Conservation (phyloP, 2,329 filamentous ascomycete genomes). For the Hypoxylon sp. region DNA sequence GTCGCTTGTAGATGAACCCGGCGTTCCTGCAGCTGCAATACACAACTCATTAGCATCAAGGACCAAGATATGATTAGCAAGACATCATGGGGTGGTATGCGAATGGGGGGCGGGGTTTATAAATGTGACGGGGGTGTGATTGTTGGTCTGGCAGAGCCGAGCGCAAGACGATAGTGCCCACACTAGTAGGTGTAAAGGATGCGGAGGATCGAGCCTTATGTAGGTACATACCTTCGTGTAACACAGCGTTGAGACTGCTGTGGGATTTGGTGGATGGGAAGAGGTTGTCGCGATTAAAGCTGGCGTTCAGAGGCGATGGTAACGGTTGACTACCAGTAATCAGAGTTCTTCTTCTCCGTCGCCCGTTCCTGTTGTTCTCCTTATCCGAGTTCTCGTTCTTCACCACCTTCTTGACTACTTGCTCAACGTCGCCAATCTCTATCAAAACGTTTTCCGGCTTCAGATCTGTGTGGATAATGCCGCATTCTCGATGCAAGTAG, state of each 20-base stretch:
- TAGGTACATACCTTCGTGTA: slow-evolving; percentile 78
- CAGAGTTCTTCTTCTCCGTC: slow-evolving; percentile 88
- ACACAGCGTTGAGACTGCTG: slow-evolving; percentile 85
- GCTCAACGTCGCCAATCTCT: slow-evolving; percentile 98
- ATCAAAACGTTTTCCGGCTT: slow-evolving; percentile 99
- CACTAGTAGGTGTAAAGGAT: slow-evolving; percentile 7
- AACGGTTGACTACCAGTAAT: slow-evolving; percentile 98
- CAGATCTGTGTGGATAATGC: slow-evolving; percentile 97
- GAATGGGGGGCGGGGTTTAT: slow-evolving; percentile 10
- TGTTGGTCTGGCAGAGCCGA: not conserved
- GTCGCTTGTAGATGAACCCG: slow-evolving; percentile 71
- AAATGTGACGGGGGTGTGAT: slow-evolving; percentile 4
- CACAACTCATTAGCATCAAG: slow-evolving; percentile 46
- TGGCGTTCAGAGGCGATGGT: slow-evolving; percentile 93
- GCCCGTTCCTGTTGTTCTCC: slow-evolving; percentile 92
- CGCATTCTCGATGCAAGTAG: slow-evolving; percentile 96
- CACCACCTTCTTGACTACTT: slow-evolving; percentile 96
- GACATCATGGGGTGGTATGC: not conserved
- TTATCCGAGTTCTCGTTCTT: slow-evolving; percentile 82
- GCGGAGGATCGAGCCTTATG: slow-evolving; percentile 7
- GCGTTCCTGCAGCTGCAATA: slow-evolving; percentile 51
- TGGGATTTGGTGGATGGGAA: slow-evolving; percentile 75
- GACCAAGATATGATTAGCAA: not conserved
- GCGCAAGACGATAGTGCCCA: slow-evolving; percentile 5
- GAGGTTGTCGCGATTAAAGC: slow-evolving; percentile 85